Evolutionary conservation across 148 eudicot genomes (phyloP).

Genomic region (Pharnaceum exiguum): DNA sequence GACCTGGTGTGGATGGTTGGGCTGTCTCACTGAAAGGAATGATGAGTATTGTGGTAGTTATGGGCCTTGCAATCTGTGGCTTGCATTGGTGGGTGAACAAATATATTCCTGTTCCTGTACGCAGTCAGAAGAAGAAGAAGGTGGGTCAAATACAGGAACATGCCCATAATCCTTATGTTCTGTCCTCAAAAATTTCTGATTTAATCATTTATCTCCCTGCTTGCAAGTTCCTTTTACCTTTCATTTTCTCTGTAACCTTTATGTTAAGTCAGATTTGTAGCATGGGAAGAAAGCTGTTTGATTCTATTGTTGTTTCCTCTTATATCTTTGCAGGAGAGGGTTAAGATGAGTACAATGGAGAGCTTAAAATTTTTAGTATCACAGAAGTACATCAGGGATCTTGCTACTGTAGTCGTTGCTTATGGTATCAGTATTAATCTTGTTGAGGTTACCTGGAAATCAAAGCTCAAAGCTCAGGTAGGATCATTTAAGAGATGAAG

Average conservation of each 20-base stretch:
- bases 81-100: constrained; percentile 96
- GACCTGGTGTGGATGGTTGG: constrained; percentile 99
- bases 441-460: constrained; percentile 99
- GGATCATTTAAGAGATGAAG: not conserved
- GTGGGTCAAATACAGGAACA: no score
- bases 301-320: constrained; percentile 2
- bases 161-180: no score
- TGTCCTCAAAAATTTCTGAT: no score
- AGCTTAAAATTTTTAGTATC: constrained; percentile 92
- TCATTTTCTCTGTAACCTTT: not conserved
- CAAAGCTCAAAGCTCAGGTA: constrained; percentile 99
- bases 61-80: constrained; percentile 78
- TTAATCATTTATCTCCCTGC: no score
- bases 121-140: constrained; percentile 98
- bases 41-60: constrained; percentile 93
- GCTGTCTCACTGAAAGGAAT: constrained; percentile 88
- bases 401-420: constrained; percentile 92
- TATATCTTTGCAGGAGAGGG: constrained; percentile 58
- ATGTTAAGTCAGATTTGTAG: not conserved
- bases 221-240: no score
- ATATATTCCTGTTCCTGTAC: constrained; percentile 72
- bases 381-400: constrained; percentile 81
- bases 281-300: constrained; percentile 1
- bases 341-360: constrained; percentile 96
- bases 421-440: constrained; percentile 97